Evolutionary conservation across 2,329 filamentous ascomycete species (phyloP).

Genomic region (Xylariaceae sp.): DNA sequence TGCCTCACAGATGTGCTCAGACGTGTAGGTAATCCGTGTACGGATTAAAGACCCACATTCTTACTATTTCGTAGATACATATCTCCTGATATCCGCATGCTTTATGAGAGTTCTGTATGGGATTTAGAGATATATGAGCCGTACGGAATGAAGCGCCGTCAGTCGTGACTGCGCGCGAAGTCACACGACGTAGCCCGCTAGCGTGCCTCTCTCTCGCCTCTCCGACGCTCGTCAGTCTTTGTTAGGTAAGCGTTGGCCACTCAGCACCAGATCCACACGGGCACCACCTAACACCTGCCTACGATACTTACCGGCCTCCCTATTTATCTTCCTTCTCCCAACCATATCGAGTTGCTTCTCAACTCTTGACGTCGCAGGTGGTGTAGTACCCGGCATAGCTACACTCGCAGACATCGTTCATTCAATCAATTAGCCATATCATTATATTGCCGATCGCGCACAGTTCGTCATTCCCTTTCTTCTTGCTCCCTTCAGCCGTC

Average conservation of each 20-base stretch:
- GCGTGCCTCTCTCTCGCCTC: background rate
- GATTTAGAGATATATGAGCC: no score
- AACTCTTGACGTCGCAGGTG: constrained; percentile 10
- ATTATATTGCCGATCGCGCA: constrained; percentile 20
- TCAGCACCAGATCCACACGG: background rate
- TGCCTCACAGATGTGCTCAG: no score
- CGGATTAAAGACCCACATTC: no score
- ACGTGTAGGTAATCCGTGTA: no score
- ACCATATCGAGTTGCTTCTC: constrained; percentile 15
- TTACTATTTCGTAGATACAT: no score
- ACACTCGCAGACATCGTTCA: constrained; percentile 16
- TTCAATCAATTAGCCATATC: constrained; percentile 11
- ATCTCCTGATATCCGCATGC: no score
- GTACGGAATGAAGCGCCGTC: no score
- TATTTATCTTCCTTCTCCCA: constrained; percentile 17
- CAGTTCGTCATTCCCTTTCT: constrained; percentile 34
- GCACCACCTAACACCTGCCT: no score
- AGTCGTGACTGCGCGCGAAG: no score
- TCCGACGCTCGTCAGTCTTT: background rate
- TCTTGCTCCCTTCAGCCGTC: constrained; percentile 17
- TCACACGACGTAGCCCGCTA: background rate
- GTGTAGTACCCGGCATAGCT: constrained; percentile 18
- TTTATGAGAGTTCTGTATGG: no score
- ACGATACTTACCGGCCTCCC: constrained; percentile 2
- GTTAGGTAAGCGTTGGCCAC: constrained; percentile 9